Percentiles rank a stretch among this genome's conserved stretches.
phyloP scores from a whole-genome alignment of 139 green algal species.

The Tetradesmus lagerheimii region DNA sequence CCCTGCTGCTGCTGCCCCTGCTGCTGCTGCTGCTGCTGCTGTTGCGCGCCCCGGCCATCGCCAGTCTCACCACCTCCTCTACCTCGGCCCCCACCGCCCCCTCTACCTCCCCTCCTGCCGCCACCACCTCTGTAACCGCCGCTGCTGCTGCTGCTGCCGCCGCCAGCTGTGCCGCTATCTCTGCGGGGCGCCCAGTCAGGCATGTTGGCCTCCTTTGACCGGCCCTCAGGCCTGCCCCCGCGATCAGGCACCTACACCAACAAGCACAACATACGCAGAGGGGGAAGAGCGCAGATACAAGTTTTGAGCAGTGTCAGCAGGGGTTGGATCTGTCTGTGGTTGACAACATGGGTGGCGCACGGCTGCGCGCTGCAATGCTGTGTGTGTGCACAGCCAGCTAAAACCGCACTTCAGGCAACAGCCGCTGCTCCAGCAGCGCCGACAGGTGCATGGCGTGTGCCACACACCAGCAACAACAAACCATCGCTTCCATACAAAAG shows the following conservation, averaged over 20 bases:
- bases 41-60: not conserved
- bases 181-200: constrained; percentile 12
- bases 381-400: too few species aligned
- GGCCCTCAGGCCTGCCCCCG: constrained; percentile 59
- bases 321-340: too few species aligned
- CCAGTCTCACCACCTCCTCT: not conserved
- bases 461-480: too few species aligned
- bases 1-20: not conserved
- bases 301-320: too few species aligned
- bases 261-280: too few species aligned
- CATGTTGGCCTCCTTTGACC: constrained; percentile 43
- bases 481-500: too few species aligned
- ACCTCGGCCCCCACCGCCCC: not conserved
- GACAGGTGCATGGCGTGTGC: too few species aligned
- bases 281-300: not conserved
- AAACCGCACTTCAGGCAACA: too few species aligned
- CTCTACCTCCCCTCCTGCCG: not conserved
- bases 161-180: not conserved
- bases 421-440: too few species aligned
- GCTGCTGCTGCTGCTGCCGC: not conserved
- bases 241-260: constrained; percentile 67
- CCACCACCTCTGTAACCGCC: not conserved
- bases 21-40: not conserved
- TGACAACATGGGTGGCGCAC: too few species aligned
- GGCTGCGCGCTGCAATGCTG: too few species aligned